These are phyloP conservation scores for Penicillium sp. DNA, from an alignment of 2,329 filamentous ascomycete genomes.

Conservation along the genomic window DNA sequence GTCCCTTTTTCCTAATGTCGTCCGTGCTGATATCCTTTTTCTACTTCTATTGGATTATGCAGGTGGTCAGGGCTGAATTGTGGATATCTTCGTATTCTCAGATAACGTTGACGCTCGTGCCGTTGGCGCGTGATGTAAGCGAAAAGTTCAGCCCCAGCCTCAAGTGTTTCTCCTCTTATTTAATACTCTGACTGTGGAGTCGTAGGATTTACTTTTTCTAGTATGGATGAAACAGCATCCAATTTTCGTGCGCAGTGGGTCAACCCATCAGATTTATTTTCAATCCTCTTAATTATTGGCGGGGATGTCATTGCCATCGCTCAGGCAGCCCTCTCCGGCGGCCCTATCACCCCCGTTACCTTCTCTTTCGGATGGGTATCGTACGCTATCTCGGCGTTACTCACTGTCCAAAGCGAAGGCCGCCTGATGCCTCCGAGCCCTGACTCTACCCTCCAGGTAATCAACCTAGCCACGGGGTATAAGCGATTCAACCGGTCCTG, in stretches of 20 bases:
- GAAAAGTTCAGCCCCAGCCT: background rate
- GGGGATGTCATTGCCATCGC: conserved; percentile 36
- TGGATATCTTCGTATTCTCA: background rate
- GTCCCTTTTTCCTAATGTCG: background rate
- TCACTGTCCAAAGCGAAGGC: conserved; percentile 31
- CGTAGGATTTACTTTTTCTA: background rate
- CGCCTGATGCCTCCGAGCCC: conserved; percentile 30
- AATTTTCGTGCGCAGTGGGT: conserved; percentile 4
- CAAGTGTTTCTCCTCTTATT: background rate
- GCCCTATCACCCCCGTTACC: conserved; percentile 28
- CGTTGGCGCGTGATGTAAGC: background rate
- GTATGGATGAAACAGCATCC: background rate
- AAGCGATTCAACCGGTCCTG: conserved; percentile 40
- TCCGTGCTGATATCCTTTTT: background rate
- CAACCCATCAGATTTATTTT: conserved; percentile 28
- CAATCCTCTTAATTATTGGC: conserved; percentile 37
- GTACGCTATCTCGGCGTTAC: conserved; percentile 32
- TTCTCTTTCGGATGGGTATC: conserved; percentile 44
- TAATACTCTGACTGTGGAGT: background rate
- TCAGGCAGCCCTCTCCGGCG: conserved; percentile 32
- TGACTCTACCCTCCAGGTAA: conserved; percentile 33
- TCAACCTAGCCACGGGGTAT: conserved; percentile 38
- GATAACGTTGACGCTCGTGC: background rate
- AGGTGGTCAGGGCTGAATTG: background rate
- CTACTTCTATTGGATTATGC: background rate